These are phyloP conservation scores for Fusarium haematococcum DNA, from an alignment of 2,329 filamentous ascomycete genomes.

Conservation along the genomic window DNA sequence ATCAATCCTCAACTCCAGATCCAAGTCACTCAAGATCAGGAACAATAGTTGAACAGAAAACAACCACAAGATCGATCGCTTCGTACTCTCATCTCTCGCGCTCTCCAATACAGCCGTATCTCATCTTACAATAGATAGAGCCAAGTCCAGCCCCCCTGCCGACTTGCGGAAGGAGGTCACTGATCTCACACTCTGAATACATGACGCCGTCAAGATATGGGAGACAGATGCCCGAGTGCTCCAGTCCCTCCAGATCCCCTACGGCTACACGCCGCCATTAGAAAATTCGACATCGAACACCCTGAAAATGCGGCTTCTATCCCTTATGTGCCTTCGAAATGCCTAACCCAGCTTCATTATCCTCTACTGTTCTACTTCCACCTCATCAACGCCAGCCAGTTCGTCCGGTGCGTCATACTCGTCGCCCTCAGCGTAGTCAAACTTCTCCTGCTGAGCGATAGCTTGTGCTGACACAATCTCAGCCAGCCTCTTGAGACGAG, in stretches of 20 bases:
- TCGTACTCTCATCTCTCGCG: constrained; percentile 34
- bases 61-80: constrained; percentile 38
- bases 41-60: constrained; percentile 21
- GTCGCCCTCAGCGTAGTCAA: constrained; percentile 66
- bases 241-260: constrained; percentile 38
- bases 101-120: constrained; percentile 41
- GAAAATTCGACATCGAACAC: constrained; percentile 45
- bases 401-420: constrained; percentile 63
- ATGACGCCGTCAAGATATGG: constrained; percentile 41
- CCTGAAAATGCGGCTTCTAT: constrained; percentile 47
- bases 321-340: constrained; percentile 45
- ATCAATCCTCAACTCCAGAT: not conserved
- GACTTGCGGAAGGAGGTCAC: constrained; percentile 34
- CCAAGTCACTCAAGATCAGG: constrained; percentile 1
- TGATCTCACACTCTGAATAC: constrained; percentile 36
- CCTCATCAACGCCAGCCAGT: constrained; percentile 64
- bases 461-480: constrained; percentile 98
- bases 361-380: constrained; percentile 47
- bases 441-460: constrained; percentile 92
- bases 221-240: constrained; percentile 25
- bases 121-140: constrained; percentile 43
- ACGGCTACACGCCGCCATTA: constrained; percentile 41
- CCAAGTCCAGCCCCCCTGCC: constrained; percentile 20
- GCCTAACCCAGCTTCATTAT: constrained; percentile 40
- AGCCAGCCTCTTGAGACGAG: constrained; percentile 92